These are phyloP conservation scores for Phaseolus lunatus DNA, from an alignment of 306 rosid species.

Conservation along the genomic window DNA sequence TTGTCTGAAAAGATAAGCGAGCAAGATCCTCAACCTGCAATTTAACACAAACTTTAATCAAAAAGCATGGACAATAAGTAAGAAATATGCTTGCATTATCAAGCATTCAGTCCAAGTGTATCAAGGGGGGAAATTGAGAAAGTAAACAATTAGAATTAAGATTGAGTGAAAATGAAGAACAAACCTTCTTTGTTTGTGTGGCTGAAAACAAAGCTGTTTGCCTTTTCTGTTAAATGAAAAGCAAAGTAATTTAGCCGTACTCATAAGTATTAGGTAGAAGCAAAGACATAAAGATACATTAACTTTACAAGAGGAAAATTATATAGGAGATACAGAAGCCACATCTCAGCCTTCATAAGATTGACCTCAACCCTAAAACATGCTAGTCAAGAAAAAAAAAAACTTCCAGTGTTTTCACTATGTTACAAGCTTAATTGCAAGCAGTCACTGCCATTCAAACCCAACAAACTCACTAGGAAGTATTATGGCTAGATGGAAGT, in stretches of 20 bases:
- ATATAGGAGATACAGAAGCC: conserved; percentile 16
- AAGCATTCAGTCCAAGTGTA: conserved; percentile 9
- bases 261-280: not conserved
- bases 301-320: conserved; percentile 7
- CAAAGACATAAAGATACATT: conserved; percentile 12
- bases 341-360: conserved; percentile 12
- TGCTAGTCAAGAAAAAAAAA: not conserved
- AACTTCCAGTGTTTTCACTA: not conserved
- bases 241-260: conserved; percentile 43
- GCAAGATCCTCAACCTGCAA: conserved; percentile 91
- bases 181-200: conserved; percentile 95
- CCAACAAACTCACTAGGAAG: not conserved
- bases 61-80: conserved; percentile 10
- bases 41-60: conserved; percentile 15
- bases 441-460: conserved; percentile 20
- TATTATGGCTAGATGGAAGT: conserved; percentile 11
- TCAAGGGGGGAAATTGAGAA: not conserved
- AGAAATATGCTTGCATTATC: conserved; percentile 26
- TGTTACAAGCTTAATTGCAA: conserved; percentile 14
- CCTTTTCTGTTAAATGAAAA: conserved; percentile 70
- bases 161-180: conserved; percentile 37
- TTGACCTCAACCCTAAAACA: conserved; percentile 32
- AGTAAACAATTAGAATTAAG: not conserved
- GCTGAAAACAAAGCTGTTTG: conserved; percentile 97
- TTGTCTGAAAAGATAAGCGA: conserved; percentile 78